Base-by-base conservation (phyloP, 768 basidiomycete species). In the Coprinopsis strossmayeri region DNA sequence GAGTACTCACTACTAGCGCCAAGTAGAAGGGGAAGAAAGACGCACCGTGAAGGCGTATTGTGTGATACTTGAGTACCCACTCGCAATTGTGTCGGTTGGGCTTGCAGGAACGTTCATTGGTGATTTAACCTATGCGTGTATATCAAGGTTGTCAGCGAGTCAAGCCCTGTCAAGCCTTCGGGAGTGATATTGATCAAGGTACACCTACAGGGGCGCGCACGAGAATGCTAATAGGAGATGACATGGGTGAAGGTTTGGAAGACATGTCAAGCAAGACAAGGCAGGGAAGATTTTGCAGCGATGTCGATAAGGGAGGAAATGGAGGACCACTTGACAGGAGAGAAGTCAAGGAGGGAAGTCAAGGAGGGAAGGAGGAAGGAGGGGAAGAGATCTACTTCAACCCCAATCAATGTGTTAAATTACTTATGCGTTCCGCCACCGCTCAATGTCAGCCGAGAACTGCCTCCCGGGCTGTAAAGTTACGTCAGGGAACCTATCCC, bases 1-100 rank as follows among this genome's bases (percentile, higher is more conserved):
- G 37, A 13, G 18, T 5, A 7, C 9, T 38, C 17, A 12, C 10
- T 38, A 18, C n/a, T n/a, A n/a, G n/a, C n/a, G n/a, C n/a, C n/a
- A n/a, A n/a, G n/a, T n/a, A n/a, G n/a, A n/a, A n/a, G n/a, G n/a
- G n/a, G n/a, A n/a, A n/a, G n/a, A n/a, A n/a, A n/a, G n/a, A n/a
- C n/a, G n/a, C n/a, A 5, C 37, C 18, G 35, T 38, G 10, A 5
- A 18, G 9, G 35, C 25, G 20, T 18, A 45, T 2, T 28, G 23
- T 13, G 42, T 24, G n/a, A 46, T 41, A 23, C 37, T 39, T 1
- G 50, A 51, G 32, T 39, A 51, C 5, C 50, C 50, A 26, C 50
- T 51, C 24, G 50, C 50, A 12, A 51, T 51, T 5, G 50, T 51
- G 26, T 51, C 50, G 17, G 50, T 30, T 5, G 50, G 50, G 30